Base-by-base conservation (phyloP, 2,329 filamentous ascomycete genomes). In the Coccinonectria pachysandricola region DNA sequence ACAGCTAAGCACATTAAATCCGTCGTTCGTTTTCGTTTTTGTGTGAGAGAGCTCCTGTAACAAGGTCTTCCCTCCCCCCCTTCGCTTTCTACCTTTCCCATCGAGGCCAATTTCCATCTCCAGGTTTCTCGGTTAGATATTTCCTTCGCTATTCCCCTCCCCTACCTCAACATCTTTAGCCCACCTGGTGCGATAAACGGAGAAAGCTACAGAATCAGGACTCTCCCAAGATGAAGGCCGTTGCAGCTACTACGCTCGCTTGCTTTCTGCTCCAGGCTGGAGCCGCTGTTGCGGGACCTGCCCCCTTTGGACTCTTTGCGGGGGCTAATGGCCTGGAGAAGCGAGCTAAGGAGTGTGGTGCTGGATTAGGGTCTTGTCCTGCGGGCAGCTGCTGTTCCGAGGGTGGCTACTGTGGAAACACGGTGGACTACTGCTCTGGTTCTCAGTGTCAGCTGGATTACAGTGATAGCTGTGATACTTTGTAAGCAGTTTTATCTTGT, bases 391-490 rank as follows among this genome's bases (percentile, higher is more conserved):
- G 56, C 25, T 60, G 56, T 28, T 59, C 56, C 10, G 52, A 47
- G 28, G 39, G 39, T 26, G 54, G 54, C 18, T 53, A 46, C 37
- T 60, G 57, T 43, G 57, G 57, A 27, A 56, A 43, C 3, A 40
- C 40, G 10, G 31, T 27, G 15, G 48, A 50, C 9, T 57, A 46
- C 31, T 60, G 57, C 31, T 46, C 37, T 22, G 56, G 56, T 15
- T 56, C 54, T 4, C 41, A 45, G 21, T 60, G 57, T 31, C 57
- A 58, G 32, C 38, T 60, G 19, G 48, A 52, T 8, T 60, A 53
- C 37, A 54, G 55, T 31, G 51, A 57, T 28, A 43, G 49, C 19
- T 60, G 57, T 49, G 54, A 60, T 33, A 55, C 56, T 34, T 52
- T 57, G 56, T 59, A 41, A 52, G 57, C 46, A n/a, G n/a, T n/a